phyloP scores from a whole-genome alignment of 441 rosid genomes.

The Populus tomentosa region DNA sequence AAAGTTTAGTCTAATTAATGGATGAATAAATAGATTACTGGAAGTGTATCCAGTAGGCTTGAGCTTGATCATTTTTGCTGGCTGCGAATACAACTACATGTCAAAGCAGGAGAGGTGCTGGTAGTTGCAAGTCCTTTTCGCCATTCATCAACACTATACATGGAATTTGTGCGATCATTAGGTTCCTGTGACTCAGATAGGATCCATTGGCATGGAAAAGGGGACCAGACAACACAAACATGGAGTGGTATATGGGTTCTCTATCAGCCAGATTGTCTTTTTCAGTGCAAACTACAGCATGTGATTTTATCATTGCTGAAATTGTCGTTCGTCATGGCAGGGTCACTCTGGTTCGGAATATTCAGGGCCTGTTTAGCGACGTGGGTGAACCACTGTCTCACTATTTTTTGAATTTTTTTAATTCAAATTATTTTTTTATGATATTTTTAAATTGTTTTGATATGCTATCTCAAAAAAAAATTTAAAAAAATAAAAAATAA shows the following conservation, averaged over 20 bases:
- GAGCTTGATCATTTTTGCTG: neutral
- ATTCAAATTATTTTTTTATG: no score
- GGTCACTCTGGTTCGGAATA: no score
- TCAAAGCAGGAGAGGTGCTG: neutral
- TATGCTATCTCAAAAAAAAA: rapidly evolving
- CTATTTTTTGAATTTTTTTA: no score
- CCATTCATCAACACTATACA: neutral
- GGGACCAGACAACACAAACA: neutral
- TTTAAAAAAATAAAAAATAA: no score
- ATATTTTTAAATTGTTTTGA: no score
- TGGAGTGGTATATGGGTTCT: neutral
- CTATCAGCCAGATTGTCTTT: neutral
- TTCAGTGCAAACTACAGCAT: neutral
- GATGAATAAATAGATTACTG: neutral
- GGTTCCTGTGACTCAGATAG: neutral
- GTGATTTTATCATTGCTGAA: neutral
- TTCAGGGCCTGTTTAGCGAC: no score
- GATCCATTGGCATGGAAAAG: neutral
- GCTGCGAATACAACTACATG: neutral
- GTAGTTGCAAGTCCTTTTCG: neutral
- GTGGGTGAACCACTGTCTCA: no score
- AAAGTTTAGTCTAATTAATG: neutral
- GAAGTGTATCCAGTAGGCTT: neutral
- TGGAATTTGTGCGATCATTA: neutral
- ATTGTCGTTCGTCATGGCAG: no score